Evolutionary conservation across 768 basidiomycete genomes (phyloP), one percentile per base, ranked within the genome.

Genomic region (Leccinum fibrillosum): DNA sequence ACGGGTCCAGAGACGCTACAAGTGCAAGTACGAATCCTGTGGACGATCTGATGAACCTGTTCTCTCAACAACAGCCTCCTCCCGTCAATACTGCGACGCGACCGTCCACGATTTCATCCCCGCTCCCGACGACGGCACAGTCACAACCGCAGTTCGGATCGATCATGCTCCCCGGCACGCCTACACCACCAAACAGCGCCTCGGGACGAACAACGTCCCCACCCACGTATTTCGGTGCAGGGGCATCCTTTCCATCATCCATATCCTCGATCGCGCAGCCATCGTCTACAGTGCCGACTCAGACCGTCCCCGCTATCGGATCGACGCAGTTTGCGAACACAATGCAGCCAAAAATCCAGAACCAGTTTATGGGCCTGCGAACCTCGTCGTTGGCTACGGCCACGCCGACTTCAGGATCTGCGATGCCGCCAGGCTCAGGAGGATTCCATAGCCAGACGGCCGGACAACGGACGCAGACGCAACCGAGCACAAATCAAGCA

Each of bases 1-100:
- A 91, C 42, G 70, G 61, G 19, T 54, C 59, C 30, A 66, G 55
- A 21, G 64, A 39, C 53, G 67, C 52, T 28, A 25, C 61, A 9
- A 52, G 39, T 5, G 56, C 66, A 17, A 63, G 64, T 23, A 56
- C 64, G 13, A 65, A 70, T 17, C 63, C 74, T 1, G 73, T 64
- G 54, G 79, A 85, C 66, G 90, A 92, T 58, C 77, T 94, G 9
- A 81, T 83, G 34, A 80, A 76, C 35, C 68, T 93, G 5, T 90
- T 92, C 57, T 75, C 68, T 45, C 62, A 64, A 21, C 62, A 55
- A 26, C 62, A 54, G 48, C 65, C 61, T 26, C 68, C 66, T 26
- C 62, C 60, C 10, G 58, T 50, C 59, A 75, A 72, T 35, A 58
- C 60, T 45, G 72, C 67, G 26, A 72, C 73, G 5, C 65, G 70